Conservation (phyloP, 2,329 filamentous ascomycete species). For the Huntiella bhutanensis region DNA sequence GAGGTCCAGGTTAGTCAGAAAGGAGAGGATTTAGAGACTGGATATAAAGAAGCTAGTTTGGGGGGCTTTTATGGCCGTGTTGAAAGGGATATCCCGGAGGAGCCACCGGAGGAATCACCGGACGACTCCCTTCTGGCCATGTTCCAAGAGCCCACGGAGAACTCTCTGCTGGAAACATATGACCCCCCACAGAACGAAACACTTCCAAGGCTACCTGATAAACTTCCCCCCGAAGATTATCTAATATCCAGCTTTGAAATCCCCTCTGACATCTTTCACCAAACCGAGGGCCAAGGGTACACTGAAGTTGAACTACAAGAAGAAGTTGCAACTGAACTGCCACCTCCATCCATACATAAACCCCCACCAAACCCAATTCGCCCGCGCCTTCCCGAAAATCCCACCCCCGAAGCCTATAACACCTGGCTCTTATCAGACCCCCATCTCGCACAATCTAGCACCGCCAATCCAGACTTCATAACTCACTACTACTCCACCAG, state of each 20-base stretch:
- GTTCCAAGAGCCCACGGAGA: no score
- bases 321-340: no score
- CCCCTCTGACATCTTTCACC: constrained; percentile 3
- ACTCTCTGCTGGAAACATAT: no score
- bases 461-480: constrained; percentile 81
- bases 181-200: no score
- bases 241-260: constrained; percentile 7
- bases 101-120: no score
- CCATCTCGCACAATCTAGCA: constrained; percentile 69
- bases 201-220: no score
- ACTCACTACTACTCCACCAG: constrained; percentile 93
- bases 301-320: neutral
- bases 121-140: no score
- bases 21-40: no score
- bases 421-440: constrained; percentile 68
- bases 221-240: no score
- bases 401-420: constrained; percentile 90
- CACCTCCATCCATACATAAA: neutral
- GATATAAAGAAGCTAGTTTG: no score
- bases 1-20: constrained; percentile 30
- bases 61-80: no score
- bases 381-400: constrained; percentile 30
- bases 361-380: neutral
- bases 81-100: no score
- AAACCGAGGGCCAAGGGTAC: constrained; percentile 1